Evolutionary conservation across 1,139 yeast species (phyloP), one percentile per base, ranked within the genome.

Genomic region (Geotrichum bryndzae): DNA sequence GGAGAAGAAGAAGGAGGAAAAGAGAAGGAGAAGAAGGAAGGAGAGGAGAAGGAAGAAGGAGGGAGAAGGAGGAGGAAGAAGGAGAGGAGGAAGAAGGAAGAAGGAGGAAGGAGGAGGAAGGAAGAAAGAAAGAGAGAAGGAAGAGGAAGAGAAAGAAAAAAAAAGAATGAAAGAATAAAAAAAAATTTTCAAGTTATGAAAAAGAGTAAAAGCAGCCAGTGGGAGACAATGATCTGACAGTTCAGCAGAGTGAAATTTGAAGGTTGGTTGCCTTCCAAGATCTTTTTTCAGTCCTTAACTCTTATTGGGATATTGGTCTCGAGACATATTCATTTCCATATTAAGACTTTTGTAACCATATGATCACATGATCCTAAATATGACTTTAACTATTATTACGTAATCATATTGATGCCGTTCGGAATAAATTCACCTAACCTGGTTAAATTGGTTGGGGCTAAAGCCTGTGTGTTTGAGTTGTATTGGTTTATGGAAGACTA

Each of bases 31-130:
- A 25, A 10, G n/a, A 38, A 53, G 22, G 52, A 53, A 46, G 13
- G 8, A 15, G 11, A 38, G 57, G 52, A 51, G 54, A 51, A 46
- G 41, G 45, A 56, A 57, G 46, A 46, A 46, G 57, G 56, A 56
- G 41, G 27, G 23, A 35, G 33, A 29, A 45, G 48, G 27, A 52
- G 29, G 35, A 51, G 48, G 27, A 38, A 52, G 35, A 45, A 31
- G 53, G 54, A 25, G 29, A 25, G 38, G 38, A 46, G 13, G 41
- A 31, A 35, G 25, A 25, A 53, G 35, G 22, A 35, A 41, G 33
- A 38, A 48, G 27, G 23, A 54, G n/a, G 23, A 48, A 54, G 35
- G 10, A n/a, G 31, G 38, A 31, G 31, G 48, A 15, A 41, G 22
- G 22, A 18, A n/a, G 18, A 15, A 18, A 41, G 33, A 11, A n/a